Base-by-base conservation (phyloP, 352 stramenopile species). In the Globisporangium paddicum region DNA sequence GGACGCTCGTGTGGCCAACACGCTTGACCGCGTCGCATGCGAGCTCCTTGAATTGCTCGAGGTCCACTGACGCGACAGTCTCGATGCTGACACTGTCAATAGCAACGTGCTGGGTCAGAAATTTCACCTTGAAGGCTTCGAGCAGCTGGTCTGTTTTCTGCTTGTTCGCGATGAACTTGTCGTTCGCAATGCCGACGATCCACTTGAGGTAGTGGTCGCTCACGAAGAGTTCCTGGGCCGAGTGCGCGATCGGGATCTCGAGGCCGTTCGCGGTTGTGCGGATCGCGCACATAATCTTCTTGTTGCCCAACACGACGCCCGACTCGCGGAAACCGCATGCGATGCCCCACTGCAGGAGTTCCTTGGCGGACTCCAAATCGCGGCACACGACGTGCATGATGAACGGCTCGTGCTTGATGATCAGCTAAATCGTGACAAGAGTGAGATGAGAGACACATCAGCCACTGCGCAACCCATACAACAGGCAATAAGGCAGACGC, bases 401-500 rank as follows among this genome's bases (percentile, higher is more conserved):
- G 62, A 97, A 95, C 53, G 89, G 89, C 47, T 97, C 90, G 59
- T 93, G 78, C 66, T 97, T 96, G 66, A 97, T 89, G 40, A 95
- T 79, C 62, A 93, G 68, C 70, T 87, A n/a, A n/a, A n/a, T n/a
- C n/a, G 25, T 11, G 8, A 53, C 13, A 14, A 18, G 13, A 28
- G 38, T 35, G 40, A 41, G 3, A 40, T 3, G n/a, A 18, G 21
- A 57, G 8, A 23, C 3, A 7, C 44, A 46, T 25, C 13, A 28
- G 53, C 16, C 30, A 7, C 7, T 25, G 7, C 26, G 25, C 3
- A 11, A 19, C 18, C 18, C 9, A 14, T 18, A 25, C 25, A 8
- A 6, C 16, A 4, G 18, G 32, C 30, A 2, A 41, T n/a, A n/a
- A n/a, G n/a, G 48, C n/a, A 10, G 1, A 55, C 62, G 14, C n/a